Percentiles rank a stretch among this genome's conserved stretches.
Conservation (phyloP, 2,329 filamentous ascomycete genomes). For the Diaporthe citri region DNA sequence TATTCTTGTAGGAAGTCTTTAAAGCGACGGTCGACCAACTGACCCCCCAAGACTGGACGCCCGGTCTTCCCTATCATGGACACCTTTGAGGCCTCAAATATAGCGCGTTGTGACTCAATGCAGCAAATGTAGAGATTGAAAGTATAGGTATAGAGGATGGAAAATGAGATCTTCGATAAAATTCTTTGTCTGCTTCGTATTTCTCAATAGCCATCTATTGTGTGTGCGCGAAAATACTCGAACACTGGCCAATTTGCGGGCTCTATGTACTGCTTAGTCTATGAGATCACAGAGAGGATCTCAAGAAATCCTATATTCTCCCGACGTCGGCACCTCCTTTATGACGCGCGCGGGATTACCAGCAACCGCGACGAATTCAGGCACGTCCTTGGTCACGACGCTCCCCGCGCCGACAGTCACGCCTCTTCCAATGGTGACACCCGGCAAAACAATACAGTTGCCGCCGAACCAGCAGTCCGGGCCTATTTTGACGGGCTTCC, state of each 20-base stretch:
- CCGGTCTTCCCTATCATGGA: not conserved
- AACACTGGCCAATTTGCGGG: not conserved
- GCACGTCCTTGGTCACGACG: slow-evolving; percentile 2
- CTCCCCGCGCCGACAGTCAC: slow-evolving; percentile 1
- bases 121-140: not conserved
- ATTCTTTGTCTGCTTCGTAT: not conserved
- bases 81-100: not conserved
- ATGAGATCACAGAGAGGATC: not conserved
- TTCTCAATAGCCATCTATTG: not conserved
- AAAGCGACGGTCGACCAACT: not conserved
- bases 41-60: not conserved
- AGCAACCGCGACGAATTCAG: not conserved
- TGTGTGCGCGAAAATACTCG: not conserved
- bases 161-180: not conserved
- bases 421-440: not conserved
- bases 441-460: slow-evolving; percentile 2
- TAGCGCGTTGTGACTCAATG: not conserved
- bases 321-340: not conserved
- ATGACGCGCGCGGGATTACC: not conserved
- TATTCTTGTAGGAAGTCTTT: not conserved
- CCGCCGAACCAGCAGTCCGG: slow-evolving; percentile 3
- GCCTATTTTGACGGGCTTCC: not conserved
- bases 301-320: not conserved
- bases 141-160: not conserved
- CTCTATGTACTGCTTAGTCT: not conserved